phyloP scores from a whole-genome alignment of 495 filamentous ascomycete genomes.

The Symbiotaphrina buchneri region DNA sequence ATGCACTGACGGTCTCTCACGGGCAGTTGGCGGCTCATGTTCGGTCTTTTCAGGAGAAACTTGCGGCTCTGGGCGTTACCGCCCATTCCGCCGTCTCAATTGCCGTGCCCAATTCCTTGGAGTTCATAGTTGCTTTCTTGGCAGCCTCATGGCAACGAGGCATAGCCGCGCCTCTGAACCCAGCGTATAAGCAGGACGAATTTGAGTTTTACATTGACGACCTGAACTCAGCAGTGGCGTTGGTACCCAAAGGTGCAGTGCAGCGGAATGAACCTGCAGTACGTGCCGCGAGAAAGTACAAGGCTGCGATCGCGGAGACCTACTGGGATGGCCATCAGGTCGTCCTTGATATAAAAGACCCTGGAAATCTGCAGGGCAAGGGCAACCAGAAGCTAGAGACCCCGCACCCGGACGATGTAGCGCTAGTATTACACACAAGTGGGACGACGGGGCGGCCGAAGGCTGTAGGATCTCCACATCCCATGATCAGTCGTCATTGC shows the following conservation, averaged over 20 bases:
- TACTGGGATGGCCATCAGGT: slow-evolving; percentile 45
- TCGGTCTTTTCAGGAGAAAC: slow-evolving; percentile 40
- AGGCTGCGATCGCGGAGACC: slow-evolving; percentile 58
- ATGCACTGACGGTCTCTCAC: slow-evolving; percentile 38
- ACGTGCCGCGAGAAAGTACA: slow-evolving; percentile 47
- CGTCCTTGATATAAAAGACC: slow-evolving; percentile 50
- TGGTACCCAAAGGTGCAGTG: slow-evolving; percentile 49
- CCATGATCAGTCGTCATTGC: not conserved
- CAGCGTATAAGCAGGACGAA: slow-evolving; percentile 66
- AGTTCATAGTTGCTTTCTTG: slow-evolving; percentile 65
- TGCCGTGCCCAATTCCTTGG: slow-evolving; percentile 54
- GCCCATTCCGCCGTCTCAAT: slow-evolving; percentile 48
- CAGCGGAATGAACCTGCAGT: slow-evolving; percentile 38
- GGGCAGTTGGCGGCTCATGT: slow-evolving; percentile 34
- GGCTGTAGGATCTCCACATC: slow-evolving; percentile 22
- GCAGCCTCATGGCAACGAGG: slow-evolving; percentile 54
- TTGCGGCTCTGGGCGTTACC: slow-evolving; percentile 45
- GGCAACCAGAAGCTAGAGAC: slow-evolving; percentile 21
- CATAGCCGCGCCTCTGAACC: slow-evolving; percentile 62
- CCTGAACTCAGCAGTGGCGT: slow-evolving; percentile 46
- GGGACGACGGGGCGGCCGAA: slow-evolving; percentile 72
- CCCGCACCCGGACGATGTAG: slow-evolving; percentile 27
- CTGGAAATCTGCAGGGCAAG: slow-evolving; percentile 37
- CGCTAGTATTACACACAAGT: slow-evolving; percentile 49
- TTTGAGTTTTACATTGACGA: slow-evolving; percentile 83